These are phyloP conservation scores for Geotrichum citri-aurantii DNA, from an alignment of 1,139 yeast species.

Conservation along the genomic window DNA sequence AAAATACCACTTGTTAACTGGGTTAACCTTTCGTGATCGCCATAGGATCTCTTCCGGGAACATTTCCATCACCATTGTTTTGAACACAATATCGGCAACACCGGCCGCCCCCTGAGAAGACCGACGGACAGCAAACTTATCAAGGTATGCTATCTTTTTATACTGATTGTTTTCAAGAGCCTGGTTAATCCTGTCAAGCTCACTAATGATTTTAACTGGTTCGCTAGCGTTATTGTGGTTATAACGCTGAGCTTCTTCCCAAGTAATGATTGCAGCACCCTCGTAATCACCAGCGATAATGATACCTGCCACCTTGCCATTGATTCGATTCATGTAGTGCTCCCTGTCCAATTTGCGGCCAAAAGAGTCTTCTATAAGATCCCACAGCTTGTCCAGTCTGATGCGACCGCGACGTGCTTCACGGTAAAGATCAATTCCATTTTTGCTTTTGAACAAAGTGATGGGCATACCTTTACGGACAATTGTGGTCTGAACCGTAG, in stretches of 20 bases:
- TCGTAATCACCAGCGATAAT: constrained; percentile 91
- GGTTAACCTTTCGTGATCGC: constrained; percentile 81
- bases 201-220: constrained; percentile 14
- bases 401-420: constrained; percentile 46
- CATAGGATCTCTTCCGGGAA: constrained; percentile 76
- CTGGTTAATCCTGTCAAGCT: constrained; percentile 19
- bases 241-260: constrained; percentile 43
- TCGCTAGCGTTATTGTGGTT: constrained; percentile 14
- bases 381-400: constrained; percentile 51
- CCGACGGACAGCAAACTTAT: constrained; percentile 85
- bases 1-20: constrained; percentile 96
- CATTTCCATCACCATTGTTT: constrained; percentile 57
- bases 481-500: constrained; percentile 68
- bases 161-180: constrained; percentile 18
- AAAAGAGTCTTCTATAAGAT: constrained; percentile 73
- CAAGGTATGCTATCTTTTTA: constrained; percentile 55
- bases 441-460: constrained; percentile 40
- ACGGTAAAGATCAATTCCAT: constrained; percentile 41
- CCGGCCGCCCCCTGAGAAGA: constrained; percentile 87
- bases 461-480: constrained; percentile 74
- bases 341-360: constrained; percentile 58
- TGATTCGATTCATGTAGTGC: constrained; percentile 60
- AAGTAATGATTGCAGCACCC: constrained; percentile 88
- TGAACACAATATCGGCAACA: constrained; percentile 87
- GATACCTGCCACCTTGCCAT: constrained; percentile 62